phyloP scores from a whole-genome alignment of 2,329 filamentous ascomycete genomes.

The Aspergillus flavus region DNA sequence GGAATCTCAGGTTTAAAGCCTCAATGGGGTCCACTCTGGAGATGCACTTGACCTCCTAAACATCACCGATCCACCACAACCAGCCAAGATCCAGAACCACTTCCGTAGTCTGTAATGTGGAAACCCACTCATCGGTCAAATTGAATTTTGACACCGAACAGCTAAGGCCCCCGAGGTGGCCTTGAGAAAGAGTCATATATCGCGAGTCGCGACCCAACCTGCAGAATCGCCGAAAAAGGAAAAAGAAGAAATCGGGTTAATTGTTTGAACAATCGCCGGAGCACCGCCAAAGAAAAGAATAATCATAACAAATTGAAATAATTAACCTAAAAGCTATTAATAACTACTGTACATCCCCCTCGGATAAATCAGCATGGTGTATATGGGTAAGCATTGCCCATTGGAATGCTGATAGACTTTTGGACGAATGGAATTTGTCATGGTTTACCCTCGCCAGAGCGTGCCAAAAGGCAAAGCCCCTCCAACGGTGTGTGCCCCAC shows the following conservation, averaged over 20 bases:
- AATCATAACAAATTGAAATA: background rate
- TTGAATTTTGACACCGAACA: background rate
- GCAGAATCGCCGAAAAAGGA: background rate
- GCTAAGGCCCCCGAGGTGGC: background rate
- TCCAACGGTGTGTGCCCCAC: constrained; percentile 9
- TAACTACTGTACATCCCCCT: background rate
- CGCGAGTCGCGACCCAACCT: background rate
- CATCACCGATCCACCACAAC: background rate
- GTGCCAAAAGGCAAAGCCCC: constrained; percentile 3
- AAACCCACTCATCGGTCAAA: background rate
- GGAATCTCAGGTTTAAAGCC: constrained; percentile 1
- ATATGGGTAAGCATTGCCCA: background rate
- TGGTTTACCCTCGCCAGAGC: background rate
- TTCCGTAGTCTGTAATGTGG: background rate
- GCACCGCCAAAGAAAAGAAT: background rate
- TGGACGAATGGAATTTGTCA: constrained; percentile 10
- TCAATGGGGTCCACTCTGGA: constrained; percentile 2
- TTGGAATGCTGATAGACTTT: background rate
- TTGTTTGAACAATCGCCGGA: background rate
- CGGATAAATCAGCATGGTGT: background rate
- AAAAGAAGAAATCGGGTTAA: background rate
- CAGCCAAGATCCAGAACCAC: constrained; percentile 1
- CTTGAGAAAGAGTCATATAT: background rate
- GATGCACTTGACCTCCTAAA: constrained; percentile 2
- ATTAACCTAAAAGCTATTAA: constrained; percentile 3